These are phyloP conservation scores for Irpex rosettiformis DNA, from an alignment of 1,284 basidiomycete species.

Conservation along the genomic window DNA sequence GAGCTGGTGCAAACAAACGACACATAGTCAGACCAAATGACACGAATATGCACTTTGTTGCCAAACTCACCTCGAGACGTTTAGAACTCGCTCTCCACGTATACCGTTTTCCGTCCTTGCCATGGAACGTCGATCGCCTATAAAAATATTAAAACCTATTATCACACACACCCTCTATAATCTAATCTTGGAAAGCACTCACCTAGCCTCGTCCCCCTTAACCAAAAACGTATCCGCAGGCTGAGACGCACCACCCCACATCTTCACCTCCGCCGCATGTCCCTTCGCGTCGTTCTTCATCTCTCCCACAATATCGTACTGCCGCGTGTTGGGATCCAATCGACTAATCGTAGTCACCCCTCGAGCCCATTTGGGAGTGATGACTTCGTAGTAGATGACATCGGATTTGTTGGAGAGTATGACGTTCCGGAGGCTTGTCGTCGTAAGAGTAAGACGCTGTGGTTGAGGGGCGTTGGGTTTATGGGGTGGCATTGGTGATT, in stretches of 20 bases:
- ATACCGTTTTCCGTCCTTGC: constrained; percentile 32
- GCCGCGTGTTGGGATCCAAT: constrained; percentile 31
- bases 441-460: constrained; percentile 37
- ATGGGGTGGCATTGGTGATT: constrained; percentile 2
- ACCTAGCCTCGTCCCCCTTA: constrained; percentile 9
- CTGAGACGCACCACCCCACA: constrained; percentile 27
- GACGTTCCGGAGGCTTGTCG: constrained; percentile 35
- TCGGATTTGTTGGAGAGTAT: constrained; percentile 37
- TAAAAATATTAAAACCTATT: constrained; percentile 1
- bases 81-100: constrained; percentile 28
- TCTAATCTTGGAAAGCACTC: neutral
- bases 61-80: constrained; percentile 26
- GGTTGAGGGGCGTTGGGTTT: constrained; percentile 17
- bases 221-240: constrained; percentile 28
- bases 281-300: constrained; percentile 31
- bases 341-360: constrained; percentile 34
- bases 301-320: constrained; percentile 33
- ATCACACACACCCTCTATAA: neutral
- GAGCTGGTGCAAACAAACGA: constrained; percentile 21
- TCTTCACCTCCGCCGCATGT: constrained; percentile 26
- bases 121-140: constrained; percentile 28
- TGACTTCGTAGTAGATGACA: constrained; percentile 39
- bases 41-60: neutral
- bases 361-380: constrained; percentile 38
- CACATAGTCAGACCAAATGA: neutral